These are phyloP conservation scores for Hypericum perforatum DNA, from an alignment of 345 rosid species.

Conservation along the genomic window DNA sequence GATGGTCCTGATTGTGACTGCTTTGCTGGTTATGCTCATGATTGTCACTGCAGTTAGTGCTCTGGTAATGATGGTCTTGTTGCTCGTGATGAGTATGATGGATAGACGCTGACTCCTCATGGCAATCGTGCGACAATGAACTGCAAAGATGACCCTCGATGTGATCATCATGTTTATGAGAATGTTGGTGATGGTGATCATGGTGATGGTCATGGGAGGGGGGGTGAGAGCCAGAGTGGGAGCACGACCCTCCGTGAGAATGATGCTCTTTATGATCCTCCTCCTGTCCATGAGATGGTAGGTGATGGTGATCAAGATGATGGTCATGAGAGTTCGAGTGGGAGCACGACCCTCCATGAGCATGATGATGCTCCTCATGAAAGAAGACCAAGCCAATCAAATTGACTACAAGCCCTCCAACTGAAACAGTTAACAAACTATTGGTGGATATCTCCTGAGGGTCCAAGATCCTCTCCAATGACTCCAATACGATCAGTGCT, in stretches of 20 bases:
- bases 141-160: slow-evolving; percentile 28
- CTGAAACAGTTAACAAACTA: slow-evolving; percentile 72
- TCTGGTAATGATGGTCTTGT: slow-evolving; percentile 6
- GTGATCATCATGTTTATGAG: slow-evolving; percentile 28
- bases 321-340: slow-evolving; percentile 48
- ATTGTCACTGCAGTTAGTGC: slow-evolving; percentile 9
- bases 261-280: slow-evolving; percentile 46
- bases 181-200: slow-evolving; percentile 16
- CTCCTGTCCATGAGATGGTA: slow-evolving; percentile 27
- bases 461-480: slow-evolving; percentile 89
- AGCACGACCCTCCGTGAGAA: slow-evolving; percentile 84
- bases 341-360: slow-evolving; percentile 78
- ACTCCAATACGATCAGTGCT: slow-evolving; percentile 82
- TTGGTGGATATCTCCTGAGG: slow-evolving; percentile 88
- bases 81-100: slow-evolving; percentile 19
- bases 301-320: slow-evolving; percentile 12
- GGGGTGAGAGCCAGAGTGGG: slow-evolving; percentile 29
- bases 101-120: slow-evolving; percentile 23
- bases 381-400: slow-evolving; percentile 81
- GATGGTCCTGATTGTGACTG: slow-evolving; percentile 10
- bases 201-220: slow-evolving; percentile 26
- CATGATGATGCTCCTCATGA: slow-evolving; percentile 99
- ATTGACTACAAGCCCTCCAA: slow-evolving; percentile 90
- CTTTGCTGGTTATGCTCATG: slow-evolving; percentile 6
- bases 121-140: slow-evolving; percentile 27